phyloP scores from a whole-genome alignment of 2,329 filamentous ascomycete species.

The Chrysoporthe cubensis region DNA sequence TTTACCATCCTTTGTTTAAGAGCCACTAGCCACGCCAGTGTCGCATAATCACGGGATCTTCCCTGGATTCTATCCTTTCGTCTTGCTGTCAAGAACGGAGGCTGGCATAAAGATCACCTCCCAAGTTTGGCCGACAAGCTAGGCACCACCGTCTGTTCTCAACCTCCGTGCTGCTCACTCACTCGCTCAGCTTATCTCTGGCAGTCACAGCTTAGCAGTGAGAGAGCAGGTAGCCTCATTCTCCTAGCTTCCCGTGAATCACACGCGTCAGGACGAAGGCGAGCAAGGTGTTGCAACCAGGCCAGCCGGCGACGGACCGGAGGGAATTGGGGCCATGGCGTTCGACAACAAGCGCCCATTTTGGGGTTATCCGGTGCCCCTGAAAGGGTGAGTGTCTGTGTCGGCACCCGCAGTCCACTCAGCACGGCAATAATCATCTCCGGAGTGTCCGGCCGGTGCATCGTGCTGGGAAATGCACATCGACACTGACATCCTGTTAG shows the following conservation, averaged over 20 bases:
- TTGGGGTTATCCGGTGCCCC: constrained; percentile 27
- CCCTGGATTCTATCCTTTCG: constrained; percentile 3
- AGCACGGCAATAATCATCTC: neutral
- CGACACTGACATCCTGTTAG: constrained; percentile 33
- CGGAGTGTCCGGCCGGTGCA: neutral
- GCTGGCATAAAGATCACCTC: constrained; percentile 19
- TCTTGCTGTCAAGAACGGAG: constrained; percentile 2
- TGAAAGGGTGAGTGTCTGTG: constrained; percentile 26
- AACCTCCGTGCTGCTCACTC: neutral
- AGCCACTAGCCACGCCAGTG: constrained; percentile 12
- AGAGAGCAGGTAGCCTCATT: neutral
- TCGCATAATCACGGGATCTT: constrained; percentile 12
- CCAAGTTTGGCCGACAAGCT: neutral
- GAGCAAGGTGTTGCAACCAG: neutral
- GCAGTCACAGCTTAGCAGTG: neutral
- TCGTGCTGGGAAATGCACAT: neutral
- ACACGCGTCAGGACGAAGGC: neutral
- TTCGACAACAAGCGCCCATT: constrained; percentile 22
- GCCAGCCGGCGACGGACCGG: constrained; percentile 7
- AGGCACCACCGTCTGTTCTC: neutral
- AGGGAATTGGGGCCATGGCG: constrained; percentile 17
- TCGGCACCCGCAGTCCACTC: neutral
- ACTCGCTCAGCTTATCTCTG: neutral
- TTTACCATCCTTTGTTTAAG: constrained; percentile 17
- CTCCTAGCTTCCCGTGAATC: neutral